Percentiles rank a stretch among this genome's conserved stretches.
These are phyloP conservation scores for Kurtzmaniella fragi DNA, from an alignment of 805 yeast species.

Conservation along the genomic window DNA sequence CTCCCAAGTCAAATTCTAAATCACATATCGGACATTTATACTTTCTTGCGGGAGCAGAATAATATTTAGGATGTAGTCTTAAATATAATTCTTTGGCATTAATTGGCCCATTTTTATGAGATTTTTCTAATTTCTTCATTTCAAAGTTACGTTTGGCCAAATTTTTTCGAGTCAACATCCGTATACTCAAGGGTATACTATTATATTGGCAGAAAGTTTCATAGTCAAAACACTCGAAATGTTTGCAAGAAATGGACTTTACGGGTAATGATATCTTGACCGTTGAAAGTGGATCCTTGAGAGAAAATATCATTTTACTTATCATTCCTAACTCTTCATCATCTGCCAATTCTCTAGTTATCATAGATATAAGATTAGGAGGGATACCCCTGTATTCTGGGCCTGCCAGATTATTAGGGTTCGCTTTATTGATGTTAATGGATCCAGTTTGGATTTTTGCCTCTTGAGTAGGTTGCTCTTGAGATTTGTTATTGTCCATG, in stretches of 20 bases:
- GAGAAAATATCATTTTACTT: conserved; percentile 31
- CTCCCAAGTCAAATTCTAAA: conserved; percentile 24
- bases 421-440: not conserved
- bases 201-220: conserved; percentile 37
- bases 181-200: conserved; percentile 25
- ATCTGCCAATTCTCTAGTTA: conserved; percentile 1
- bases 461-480: conserved; percentile 1
- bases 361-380: conserved; percentile 1
- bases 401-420: not conserved
- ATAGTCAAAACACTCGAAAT: conserved; percentile 42
- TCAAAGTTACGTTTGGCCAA: conserved; percentile 22
- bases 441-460: not conserved
- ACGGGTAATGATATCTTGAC: conserved; percentile 36
- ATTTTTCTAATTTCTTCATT: conserved; percentile 5
- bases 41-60: conserved; percentile 12
- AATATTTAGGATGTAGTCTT: not conserved
- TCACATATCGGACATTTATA: conserved; percentile 41
- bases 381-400: conserved; percentile 2
- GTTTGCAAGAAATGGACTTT: conserved; percentile 31
- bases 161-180: conserved; percentile 17
- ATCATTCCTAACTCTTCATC: conserved; percentile 24
- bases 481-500: conserved; percentile 1
- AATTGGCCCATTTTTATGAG: not conserved
- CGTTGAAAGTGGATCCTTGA: conserved; percentile 37
- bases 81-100: not conserved